Evolutionary conservation across 2,329 filamentous ascomycete genomes (phyloP).

Genomic region (Penicillium sp.): DNA sequence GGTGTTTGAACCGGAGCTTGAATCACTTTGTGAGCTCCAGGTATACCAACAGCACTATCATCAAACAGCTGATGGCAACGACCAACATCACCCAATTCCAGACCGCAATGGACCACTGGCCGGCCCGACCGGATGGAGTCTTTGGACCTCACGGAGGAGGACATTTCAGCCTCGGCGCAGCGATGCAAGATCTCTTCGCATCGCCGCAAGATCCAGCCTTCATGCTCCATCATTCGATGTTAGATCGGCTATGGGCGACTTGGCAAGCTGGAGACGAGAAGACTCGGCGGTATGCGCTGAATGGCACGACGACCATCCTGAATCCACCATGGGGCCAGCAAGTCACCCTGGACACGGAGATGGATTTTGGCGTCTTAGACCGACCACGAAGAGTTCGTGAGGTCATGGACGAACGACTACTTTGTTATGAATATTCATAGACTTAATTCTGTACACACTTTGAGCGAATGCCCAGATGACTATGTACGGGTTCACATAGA

Average conservation of each 20-base stretch:
- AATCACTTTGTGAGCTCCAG: slow-evolving; percentile 32
- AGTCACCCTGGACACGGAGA: slow-evolving; percentile 18
- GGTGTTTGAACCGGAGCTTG: slow-evolving; percentile 33
- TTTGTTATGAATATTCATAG: slow-evolving; percentile 25
- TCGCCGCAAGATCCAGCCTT: slow-evolving; percentile 53
- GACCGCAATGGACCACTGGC: slow-evolving; percentile 41
- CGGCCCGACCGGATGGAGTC: slow-evolving; percentile 24
- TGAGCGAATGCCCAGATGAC: too few relatives aligned
- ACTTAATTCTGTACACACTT: background rate
- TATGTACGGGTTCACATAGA: background rate
- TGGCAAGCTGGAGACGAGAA: slow-evolving; percentile 44
- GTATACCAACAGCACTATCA: slow-evolving; percentile 24
- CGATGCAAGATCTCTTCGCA: slow-evolving; percentile 50
- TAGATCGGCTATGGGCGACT: slow-evolving; percentile 53
- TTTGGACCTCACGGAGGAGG: slow-evolving; percentile 51
- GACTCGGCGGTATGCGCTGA: slow-evolving; percentile 20
- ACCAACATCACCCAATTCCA: slow-evolving; percentile 39
- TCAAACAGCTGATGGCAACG: slow-evolving; percentile 18
- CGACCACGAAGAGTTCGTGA: slow-evolving; percentile 16
- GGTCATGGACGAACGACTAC: slow-evolving; percentile 22
- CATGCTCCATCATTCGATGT: slow-evolving; percentile 52
- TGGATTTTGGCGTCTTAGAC: slow-evolving; percentile 27
- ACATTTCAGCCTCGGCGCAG: slow-evolving; percentile 50
- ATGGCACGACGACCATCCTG: slow-evolving; percentile 22
- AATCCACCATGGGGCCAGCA: slow-evolving; percentile 18